Percentiles rank a stretch among this genome's conserved stretches.
Conservation (phyloP, 169 alveolate species). For the Cryptosporidium bovis region DNA sequence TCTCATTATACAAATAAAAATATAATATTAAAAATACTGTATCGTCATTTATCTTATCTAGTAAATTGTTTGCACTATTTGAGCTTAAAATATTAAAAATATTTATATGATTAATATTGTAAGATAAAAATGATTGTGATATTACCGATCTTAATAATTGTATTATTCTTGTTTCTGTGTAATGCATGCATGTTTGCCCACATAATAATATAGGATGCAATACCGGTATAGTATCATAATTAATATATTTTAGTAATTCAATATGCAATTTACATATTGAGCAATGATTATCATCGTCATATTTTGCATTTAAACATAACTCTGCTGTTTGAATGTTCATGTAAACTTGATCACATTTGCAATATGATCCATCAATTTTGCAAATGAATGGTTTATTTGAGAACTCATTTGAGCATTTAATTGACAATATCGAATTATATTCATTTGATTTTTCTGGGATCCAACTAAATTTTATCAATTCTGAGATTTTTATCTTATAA, state of each 20-base stretch:
- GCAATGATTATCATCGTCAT: constrained; percentile 2
- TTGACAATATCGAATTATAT: neutral
- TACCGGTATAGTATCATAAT: constrained; percentile 34
- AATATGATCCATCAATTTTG: constrained; percentile 35
- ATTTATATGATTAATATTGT: neutral
- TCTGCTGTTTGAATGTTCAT: constrained; percentile 8
- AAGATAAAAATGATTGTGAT: constrained; percentile 26
- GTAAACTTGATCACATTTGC: neutral
- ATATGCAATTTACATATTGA: constrained; percentile 32
- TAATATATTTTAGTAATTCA: constrained; percentile 22
- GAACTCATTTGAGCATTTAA: constrained; percentile 2
- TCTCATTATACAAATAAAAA: neutral
- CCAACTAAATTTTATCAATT: constrained; percentile 42
- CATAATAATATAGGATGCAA: constrained; percentile 35
- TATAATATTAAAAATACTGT: constrained; percentile 7
- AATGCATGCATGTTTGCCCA: constrained; percentile 33
- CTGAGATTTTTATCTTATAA: constrained; percentile 2
- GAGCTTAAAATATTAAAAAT: neutral
- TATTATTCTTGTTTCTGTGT: neutral
- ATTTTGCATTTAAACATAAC: constrained; percentile 18
- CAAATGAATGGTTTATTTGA: constrained; percentile 10
- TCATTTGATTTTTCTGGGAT: constrained; percentile 28
- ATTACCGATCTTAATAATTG: constrained; percentile 17
- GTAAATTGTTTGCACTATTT: neutral
- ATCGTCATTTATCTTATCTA: constrained; percentile 19